phyloP scores from a whole-genome alignment of 2,329 filamentous ascomycete genomes.

The Aspergillus alliaceus region DNA sequence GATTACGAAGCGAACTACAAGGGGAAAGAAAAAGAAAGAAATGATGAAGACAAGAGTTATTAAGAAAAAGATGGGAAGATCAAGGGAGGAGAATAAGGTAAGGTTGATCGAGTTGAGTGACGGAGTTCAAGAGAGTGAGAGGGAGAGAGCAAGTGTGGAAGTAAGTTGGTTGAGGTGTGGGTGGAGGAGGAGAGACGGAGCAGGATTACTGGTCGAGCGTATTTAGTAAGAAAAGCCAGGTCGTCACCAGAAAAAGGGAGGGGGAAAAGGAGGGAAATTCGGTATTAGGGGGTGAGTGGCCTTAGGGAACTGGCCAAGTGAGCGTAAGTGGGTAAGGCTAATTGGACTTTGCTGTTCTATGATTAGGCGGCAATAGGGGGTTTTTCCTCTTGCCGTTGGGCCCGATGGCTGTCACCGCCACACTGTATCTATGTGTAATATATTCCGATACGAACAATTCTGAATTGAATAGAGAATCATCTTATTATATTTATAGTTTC shows the following conservation, averaged over 20 bases:
- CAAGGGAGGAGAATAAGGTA: conserved; percentile 23
- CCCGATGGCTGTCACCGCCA: conserved; percentile 21
- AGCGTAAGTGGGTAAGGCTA: conserved; percentile 1
- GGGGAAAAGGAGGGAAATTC: conserved; percentile 18
- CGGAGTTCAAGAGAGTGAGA: conserved; percentile 8
- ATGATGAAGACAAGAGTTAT: conserved; percentile 26
- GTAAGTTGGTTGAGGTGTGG: conserved; percentile 3
- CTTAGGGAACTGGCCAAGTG: neutral
- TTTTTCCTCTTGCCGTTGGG: conserved; percentile 12
- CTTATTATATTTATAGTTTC: too few relatives aligned
- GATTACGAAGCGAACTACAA: conserved; percentile 32
- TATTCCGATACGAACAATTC: neutral
- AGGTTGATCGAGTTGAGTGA: neutral
- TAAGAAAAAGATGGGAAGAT: conserved; percentile 39
- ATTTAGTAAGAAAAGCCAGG: conserved; percentile 18
- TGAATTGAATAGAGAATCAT: neutral
- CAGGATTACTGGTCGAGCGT: conserved; percentile 1
- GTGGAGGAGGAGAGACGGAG: conserved; percentile 2
- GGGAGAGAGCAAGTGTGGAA: conserved; percentile 18
- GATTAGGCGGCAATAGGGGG: conserved; percentile 16
- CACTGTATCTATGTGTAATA: conserved; percentile 2
- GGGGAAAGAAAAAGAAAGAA: conserved; percentile 35
- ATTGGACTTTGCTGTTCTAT: conserved; percentile 11
- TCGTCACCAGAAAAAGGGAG: conserved; percentile 9
- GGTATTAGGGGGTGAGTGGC: conserved; percentile 13